Percentiles rank a stretch among this genome's conserved stretches.
Conservation (phyloP, 495 filamentous ascomycete genomes). For the Oleoguttula mirabilis region DNA sequence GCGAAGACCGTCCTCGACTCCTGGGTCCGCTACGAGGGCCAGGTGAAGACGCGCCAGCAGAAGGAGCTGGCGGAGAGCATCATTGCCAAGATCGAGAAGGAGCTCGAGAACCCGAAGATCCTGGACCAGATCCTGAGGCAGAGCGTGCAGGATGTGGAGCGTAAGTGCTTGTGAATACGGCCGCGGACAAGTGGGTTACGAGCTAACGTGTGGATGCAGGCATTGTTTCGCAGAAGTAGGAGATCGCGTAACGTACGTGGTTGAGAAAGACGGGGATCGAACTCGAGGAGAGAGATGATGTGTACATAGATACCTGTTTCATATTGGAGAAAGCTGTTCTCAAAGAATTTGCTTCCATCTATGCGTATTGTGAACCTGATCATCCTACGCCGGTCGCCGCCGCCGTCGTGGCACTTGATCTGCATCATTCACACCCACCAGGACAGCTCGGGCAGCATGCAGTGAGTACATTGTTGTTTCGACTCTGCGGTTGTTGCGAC, state of each 20-base stretch:
- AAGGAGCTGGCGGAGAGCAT: constrained; percentile 82
- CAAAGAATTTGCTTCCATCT: too few species aligned
- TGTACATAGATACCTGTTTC: constrained; percentile 14
- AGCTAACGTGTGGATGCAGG: constrained; percentile 10
- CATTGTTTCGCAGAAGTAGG: constrained; percentile 18
- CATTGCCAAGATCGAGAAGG: constrained; percentile 95
- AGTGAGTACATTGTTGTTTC: too few species aligned
- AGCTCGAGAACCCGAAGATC: constrained; percentile 90
- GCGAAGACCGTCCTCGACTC: constrained; percentile 93
- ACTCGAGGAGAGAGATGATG: background rate
- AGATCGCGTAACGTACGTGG: constrained; percentile 7
- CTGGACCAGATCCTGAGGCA: constrained; percentile 93
- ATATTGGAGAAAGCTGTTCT: too few species aligned
- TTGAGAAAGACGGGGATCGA: background rate
- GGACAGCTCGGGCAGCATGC: too few species aligned
- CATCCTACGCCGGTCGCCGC: too few species aligned
- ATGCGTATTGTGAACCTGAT: too few species aligned
- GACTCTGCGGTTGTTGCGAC: too few species aligned
- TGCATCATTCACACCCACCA: too few species aligned
- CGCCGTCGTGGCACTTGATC: too few species aligned
- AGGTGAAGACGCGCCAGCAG: constrained; percentile 98
- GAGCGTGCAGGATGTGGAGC: constrained; percentile 89
- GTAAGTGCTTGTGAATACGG: too few species aligned
- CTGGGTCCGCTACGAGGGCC: constrained; percentile 95
- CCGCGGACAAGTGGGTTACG: too few species aligned